These are phyloP conservation scores for Trichoderma sp. DNA, from an alignment of 2,329 filamentous ascomycete species.

Conservation along the genomic window DNA sequence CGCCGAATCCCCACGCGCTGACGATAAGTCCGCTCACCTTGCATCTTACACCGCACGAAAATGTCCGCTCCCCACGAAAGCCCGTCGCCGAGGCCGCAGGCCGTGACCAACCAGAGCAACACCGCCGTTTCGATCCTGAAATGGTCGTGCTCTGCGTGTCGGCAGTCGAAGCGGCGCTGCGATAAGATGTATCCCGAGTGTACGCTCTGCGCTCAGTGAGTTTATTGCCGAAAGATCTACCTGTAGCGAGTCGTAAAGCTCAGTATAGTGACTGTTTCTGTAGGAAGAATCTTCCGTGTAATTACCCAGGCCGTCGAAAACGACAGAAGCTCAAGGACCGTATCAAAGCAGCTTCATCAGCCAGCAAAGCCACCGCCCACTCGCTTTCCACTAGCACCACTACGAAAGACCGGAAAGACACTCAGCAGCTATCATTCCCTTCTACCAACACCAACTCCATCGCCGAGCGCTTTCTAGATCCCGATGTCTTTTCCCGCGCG, in stretches of 20 bases:
- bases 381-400: too few relatives aligned
- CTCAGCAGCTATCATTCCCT: background rate
- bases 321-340: slow-evolving; percentile 1
- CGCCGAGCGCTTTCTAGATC: slow-evolving; percentile 26
- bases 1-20: slow-evolving; percentile 12
- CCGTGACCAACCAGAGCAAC: background rate
- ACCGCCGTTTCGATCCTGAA: background rate
- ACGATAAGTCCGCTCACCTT: slow-evolving; percentile 10
- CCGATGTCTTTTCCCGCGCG: slow-evolving; percentile 24
- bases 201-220: slow-evolving; percentile 25
- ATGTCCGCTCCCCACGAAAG: slow-evolving; percentile 8
- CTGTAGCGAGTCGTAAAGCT: background rate
- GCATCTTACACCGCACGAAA: background rate
- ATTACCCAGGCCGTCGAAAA: slow-evolving; percentile 28
- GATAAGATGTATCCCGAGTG: slow-evolving; percentile 26
- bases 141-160: slow-evolving; percentile 25
- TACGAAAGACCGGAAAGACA: background rate
- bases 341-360: background rate
- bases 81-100: background rate
- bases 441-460: slow-evolving; percentile 7
- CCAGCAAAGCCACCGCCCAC: background rate
- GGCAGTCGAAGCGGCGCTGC: slow-evolving; percentile 27
- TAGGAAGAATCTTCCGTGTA: slow-evolving; percentile 25
- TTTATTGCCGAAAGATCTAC: background rate
- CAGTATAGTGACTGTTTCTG: background rate